These are phyloP conservation scores for Ogataea hybrid DNA, from an alignment of 1,139 yeast genomes.

Conservation along the genomic window DNA sequence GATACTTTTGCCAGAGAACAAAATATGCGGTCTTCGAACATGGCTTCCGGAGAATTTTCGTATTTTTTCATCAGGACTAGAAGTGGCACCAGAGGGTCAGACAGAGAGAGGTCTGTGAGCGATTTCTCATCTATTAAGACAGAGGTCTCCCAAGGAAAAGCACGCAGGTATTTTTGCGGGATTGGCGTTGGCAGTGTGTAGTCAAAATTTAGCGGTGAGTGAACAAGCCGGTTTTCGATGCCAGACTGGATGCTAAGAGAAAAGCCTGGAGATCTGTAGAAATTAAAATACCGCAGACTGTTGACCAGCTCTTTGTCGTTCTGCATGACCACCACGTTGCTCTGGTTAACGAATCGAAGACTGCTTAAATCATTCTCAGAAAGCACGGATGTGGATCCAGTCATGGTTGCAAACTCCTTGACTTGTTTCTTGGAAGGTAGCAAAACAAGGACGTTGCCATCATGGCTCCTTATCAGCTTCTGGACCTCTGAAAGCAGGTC, in stretches of 20 bases:
- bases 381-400: neutral
- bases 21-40: slow-evolving; percentile 7
- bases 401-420: slow-evolving; percentile 6
- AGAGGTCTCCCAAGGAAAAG: slow-evolving; percentile 1
- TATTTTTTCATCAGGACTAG: slow-evolving; percentile 8
- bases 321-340: slow-evolving; percentile 7
- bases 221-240: neutral
- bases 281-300: slow-evolving; percentile 8
- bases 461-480: neutral
- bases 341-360: slow-evolving; percentile 12
- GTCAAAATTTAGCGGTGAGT: slow-evolving; percentile 7
- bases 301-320: slow-evolving; percentile 11
- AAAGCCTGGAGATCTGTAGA: slow-evolving; percentile 7
- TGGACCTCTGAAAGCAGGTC: slow-evolving; percentile 6
- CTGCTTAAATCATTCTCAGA: slow-evolving; percentile 11
- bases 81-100: slow-evolving; percentile 8
- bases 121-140: slow-evolving; percentile 1
- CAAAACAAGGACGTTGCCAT: slow-evolving; percentile 7
- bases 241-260: slow-evolving; percentile 13
- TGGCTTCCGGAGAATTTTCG: slow-evolving; percentile 2
- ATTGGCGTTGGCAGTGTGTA: neutral
- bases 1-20: neutral
- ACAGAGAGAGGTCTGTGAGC: neutral
- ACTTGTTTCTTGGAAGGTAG: slow-evolving; percentile 12
- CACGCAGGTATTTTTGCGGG: neutral